Evolutionary conservation across 2,329 filamentous ascomycete genomes (phyloP), one percentile per base, ranked within the genome.

Genomic region (Penicillium sp.): DNA sequence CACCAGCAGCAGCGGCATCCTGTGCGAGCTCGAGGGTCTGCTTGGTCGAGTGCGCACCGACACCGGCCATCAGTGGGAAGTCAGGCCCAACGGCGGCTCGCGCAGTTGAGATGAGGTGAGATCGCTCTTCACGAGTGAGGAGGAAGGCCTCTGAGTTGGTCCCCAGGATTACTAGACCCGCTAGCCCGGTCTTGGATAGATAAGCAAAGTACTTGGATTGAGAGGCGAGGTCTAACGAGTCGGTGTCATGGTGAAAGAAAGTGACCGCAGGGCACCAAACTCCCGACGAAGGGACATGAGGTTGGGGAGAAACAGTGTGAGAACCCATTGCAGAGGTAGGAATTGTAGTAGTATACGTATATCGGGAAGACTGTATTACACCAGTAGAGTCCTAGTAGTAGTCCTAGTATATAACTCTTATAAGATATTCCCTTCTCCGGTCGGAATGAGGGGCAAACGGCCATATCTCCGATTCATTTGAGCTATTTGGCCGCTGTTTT

Each of bases 11-110:
- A 20, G 77, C 75, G 1, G 86, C 86, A 65, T 88, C 86, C 29
- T 69, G 65, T 52, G 85, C 79, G 57, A 81, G 81, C 68, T 87
- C 81, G 1, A 86, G 77, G 4, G 83, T 82, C 71, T 89, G 85
- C 60, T 80, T 79, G 2, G 84, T 88, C 16, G 84, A 87, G 70
- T 88, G 85, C 0, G 82, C 85, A 18, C 84, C 81, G 7, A 85
- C 82, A 34, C 86, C 86, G 4, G 83, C 84, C 77, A 86, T 86
- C 66, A 87, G 77, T 31, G 83, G 84, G 65, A 77, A 85, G 22
- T 73, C 72, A 1, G 79, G 76, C 0, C 80, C 81, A 14, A 82
- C 79, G n/a, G 81, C 79, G 35, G 69, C 66, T 35, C 84, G 76
- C 49, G 86, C 86, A 11, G 81, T 75, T 29, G 74, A 69, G 24